These are phyloP conservation scores for Phlebopus sp. DNA, from an alignment of 1,284 basidiomycete genomes.

Conservation along the genomic window DNA sequence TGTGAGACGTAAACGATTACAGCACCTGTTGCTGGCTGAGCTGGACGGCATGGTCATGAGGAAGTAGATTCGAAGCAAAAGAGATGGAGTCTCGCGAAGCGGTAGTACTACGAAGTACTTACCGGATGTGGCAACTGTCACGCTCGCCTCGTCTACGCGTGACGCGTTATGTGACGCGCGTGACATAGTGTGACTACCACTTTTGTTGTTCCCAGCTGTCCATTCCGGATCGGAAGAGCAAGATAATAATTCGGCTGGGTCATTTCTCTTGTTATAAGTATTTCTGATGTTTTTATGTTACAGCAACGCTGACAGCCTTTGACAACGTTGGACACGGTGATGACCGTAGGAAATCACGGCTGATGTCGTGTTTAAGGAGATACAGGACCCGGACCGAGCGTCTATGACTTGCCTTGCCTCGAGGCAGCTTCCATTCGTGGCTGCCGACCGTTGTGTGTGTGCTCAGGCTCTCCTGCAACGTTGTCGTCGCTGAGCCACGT, in stretches of 20 bases:
- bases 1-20: too few species aligned
- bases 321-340: not conserved
- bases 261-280: not conserved
- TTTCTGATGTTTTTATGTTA: conserved; percentile 1
- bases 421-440: conserved; percentile 33
- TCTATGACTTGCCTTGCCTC: conserved; percentile 19
- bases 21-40: conserved; percentile 18
- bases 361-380: not conserved
- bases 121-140: not conserved
- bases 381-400: conserved; percentile 14
- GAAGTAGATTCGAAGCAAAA: not conserved
- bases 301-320: not conserved
- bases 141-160: not conserved
- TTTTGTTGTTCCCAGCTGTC: not conserved
- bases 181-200: not conserved
- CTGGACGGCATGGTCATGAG: conserved; percentile 15
- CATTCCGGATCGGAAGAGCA: conserved; percentile 1
- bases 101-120: not conserved
- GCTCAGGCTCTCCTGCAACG: conserved; percentile 14
- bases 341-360: conserved; percentile 14
- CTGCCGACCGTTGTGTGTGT: conserved; percentile 22
- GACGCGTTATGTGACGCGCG: not conserved
- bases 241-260: not conserved
- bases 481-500: conserved; percentile 30
- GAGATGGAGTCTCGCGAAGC: not conserved